A percentile compares a stretch with the other conserved stretches of the same genome.
phyloP scores from a whole-genome alignment of 192 early-diverging fungal genomes.

The Mortierella hygrophila region DNA sequence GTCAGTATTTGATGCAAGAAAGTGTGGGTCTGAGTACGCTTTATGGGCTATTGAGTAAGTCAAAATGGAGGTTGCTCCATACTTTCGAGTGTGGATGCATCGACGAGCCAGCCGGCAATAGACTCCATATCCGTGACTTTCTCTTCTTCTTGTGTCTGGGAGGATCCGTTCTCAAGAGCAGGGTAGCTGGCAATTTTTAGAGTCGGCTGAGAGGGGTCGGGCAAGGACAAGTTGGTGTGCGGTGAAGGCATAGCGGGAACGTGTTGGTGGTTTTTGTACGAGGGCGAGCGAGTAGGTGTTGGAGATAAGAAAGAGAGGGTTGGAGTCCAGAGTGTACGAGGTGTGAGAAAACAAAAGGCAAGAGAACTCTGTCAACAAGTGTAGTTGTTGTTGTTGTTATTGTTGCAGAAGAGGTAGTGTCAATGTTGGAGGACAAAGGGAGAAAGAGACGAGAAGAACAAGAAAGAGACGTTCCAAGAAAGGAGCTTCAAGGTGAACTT shows the following conservation, averaged over 20 bases:
- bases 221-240: neutral
- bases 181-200: neutral
- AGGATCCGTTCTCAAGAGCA: neutral
- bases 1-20: neutral
- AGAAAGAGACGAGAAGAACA: neutral
- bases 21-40: neutral
- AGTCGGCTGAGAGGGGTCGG: conserved; percentile 17
- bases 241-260: neutral
- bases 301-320: neutral
- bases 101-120: conserved; percentile 36
- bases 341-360: neutral
- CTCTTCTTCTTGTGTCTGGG: neutral
- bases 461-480: neutral
- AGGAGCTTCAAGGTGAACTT: neutral
- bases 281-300: neutral
- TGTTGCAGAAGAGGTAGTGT: neutral
- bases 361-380: neutral
- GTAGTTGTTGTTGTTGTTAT: neutral
- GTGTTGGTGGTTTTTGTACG: neutral
- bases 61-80: neutral
- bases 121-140: neutral
- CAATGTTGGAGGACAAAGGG: neutral
- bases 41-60: neutral
- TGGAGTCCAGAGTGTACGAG: neutral
- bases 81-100: conserved; percentile 25